A percentile compares a stretch with the other conserved stretches of the same genome.
These are phyloP conservation scores for Suhomyces kilbournensis DNA, from an alignment of 805 yeast species.

Conservation along the genomic window DNA sequence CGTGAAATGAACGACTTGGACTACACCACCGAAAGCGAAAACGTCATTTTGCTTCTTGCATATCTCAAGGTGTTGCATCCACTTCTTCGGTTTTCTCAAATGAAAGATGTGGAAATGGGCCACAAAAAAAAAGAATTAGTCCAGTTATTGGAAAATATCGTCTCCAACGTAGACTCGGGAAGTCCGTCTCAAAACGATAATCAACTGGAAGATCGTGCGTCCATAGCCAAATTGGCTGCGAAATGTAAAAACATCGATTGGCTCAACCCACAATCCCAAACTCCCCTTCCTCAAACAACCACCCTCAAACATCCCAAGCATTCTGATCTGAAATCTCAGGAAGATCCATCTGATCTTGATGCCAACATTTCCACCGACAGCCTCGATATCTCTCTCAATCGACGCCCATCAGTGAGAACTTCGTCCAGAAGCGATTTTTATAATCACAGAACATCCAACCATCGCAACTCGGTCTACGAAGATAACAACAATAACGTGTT, in stretches of 20 bases:
- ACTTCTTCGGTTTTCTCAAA: slow-evolving; percentile 61
- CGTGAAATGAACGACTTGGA: slow-evolving; percentile 75
- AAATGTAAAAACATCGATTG: slow-evolving; percentile 35
- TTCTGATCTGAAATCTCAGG: neutral
- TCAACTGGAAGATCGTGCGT: slow-evolving; percentile 14
- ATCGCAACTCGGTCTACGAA: neutral
- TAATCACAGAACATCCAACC: slow-evolving; percentile 12
- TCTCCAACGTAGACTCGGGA: slow-evolving; percentile 21
- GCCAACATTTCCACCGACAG: slow-evolving; percentile 17
- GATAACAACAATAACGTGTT: slow-evolving; percentile 33
- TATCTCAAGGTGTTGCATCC: slow-evolving; percentile 76
- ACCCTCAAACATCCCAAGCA: neutral
- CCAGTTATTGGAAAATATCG: slow-evolving; percentile 49
- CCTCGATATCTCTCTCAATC: slow-evolving; percentile 22
- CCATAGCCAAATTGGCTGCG: slow-evolving; percentile 30
- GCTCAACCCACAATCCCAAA: slow-evolving; percentile 13
- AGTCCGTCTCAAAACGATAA: neutral
- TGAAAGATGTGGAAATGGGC: slow-evolving; percentile 43
- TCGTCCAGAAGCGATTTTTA: slow-evolving; percentile 35
- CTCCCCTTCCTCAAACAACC: neutral
- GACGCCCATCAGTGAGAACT: slow-evolving; percentile 36
- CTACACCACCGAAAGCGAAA: slow-evolving; percentile 54
- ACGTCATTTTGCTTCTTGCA: slow-evolving; percentile 44
- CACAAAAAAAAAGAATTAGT: slow-evolving; percentile 59
- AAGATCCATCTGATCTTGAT: slow-evolving; percentile 4